phyloP scores from a whole-genome alignment of 2,329 filamentous ascomycete species.

The Aureobasidium sp. region DNA sequence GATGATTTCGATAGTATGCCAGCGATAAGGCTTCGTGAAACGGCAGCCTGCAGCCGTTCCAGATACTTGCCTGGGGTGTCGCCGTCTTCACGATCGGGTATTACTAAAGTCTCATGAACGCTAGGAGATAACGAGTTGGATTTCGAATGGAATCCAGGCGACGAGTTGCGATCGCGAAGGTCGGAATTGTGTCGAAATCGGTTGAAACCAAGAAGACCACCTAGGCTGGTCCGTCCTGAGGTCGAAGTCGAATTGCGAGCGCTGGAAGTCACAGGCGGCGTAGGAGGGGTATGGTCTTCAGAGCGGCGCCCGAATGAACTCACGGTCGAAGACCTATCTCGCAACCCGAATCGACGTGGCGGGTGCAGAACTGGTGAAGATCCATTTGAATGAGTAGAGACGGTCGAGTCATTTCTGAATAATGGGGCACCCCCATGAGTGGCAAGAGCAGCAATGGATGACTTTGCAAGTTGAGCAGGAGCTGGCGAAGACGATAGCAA shows the following conservation, averaged over 20 bases:
- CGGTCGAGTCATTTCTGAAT: conserved; percentile 51
- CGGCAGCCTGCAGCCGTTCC: conserved; percentile 67
- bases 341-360: conserved; percentile 49
- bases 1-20: conserved; percentile 77
- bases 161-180: conserved; percentile 56
- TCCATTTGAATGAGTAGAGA: conserved; percentile 56
- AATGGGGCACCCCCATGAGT: conserved; percentile 40
- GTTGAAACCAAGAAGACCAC: conserved; percentile 71
- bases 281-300: conserved; percentile 59
- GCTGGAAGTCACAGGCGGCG: conserved; percentile 49
- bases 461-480: conserved; percentile 43
- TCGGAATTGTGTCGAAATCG: conserved; percentile 78
- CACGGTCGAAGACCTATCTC: conserved; percentile 81
- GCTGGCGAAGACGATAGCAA: conserved; percentile 33
- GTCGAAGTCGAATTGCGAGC: conserved; percentile 73
- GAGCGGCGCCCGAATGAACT: conserved; percentile 70
- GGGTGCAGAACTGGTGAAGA: conserved; percentile 51
- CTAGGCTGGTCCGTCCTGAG: conserved; percentile 81
- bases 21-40: conserved; percentile 75
- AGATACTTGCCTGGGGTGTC: conserved; percentile 89
- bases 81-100: conserved; percentile 75
- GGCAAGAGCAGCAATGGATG: conserved; percentile 31
- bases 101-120: conserved; percentile 56
- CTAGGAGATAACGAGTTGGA: conserved; percentile 69
- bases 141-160: conserved; percentile 68